Evolutionary conservation across 208 protist genomes (phyloP), one percentile per base, ranked within the genome.

Genomic region (Leishmania tropica): DNA sequence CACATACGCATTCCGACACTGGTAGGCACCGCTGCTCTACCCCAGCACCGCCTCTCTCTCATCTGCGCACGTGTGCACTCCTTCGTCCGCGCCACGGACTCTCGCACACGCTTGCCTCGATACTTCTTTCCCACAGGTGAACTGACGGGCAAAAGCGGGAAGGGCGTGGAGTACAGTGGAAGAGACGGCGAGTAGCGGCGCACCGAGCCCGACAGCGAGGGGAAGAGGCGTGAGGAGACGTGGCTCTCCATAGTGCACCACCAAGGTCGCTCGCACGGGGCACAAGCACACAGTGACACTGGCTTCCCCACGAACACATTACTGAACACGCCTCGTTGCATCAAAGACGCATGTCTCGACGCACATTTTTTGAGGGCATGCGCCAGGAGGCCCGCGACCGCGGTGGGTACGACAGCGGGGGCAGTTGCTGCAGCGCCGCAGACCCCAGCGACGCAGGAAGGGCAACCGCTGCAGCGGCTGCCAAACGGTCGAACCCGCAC

Each of bases 281-380:
- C n/a, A 37, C 13, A 37, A 4, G 13, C 24, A 62, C 56, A 62
- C 17, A 40, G 60, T 19, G 60, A n/a, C 31, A 37, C n/a, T 1
- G 60, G 3, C 3, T 17, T n/a, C n/a, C 60, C 60, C 60, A 19
- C n/a, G 8, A 21, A 7, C 13, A 37, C 60, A 13, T 37, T 17
- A 37, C 8, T 0, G n/a, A 37, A 19, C n/a, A 17, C 60, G 0
- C 8, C 8, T 67, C n/a, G 10, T 4, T n/a, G 7, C n/a, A n/a
- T 37, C 31, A 8, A 31, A 7, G n/a, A 19, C 60, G 60, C 53
- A 86, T 86, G 83, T 86, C 83, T 19, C 78, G 78, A 0, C 77
- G 78, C 17, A 79, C 54, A 13, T 82, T 86, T 51, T n/a, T 86
- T 3, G 78, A 85, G 45, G 75, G 75, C 67, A 86, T 88, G 84